Evolutionary conservation across 1,284 basidiomycete species (phyloP).

Genomic region (Omphalotus olearius): DNA sequence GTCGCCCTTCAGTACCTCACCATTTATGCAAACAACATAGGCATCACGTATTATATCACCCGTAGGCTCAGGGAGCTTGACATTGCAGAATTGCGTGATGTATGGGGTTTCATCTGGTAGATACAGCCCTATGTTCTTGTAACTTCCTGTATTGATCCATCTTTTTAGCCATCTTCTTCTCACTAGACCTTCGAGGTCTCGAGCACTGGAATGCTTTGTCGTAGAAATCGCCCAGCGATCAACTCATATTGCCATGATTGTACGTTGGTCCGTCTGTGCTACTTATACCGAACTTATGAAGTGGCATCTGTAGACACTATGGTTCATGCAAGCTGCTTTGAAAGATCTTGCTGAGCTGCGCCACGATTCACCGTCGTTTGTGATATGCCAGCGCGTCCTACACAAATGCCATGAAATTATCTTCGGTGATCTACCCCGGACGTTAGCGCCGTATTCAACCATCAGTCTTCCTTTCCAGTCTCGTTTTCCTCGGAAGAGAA

Average conservation of each 20-base stretch:
- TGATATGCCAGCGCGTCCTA: slow-evolving; percentile 89
- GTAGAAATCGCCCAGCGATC: slow-evolving; percentile 83
- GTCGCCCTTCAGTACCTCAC: slow-evolving; percentile 88
- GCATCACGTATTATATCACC: slow-evolving; percentile 94
- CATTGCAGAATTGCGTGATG: slow-evolving; percentile 82
- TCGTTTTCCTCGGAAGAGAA: slow-evolving; percentile 54
- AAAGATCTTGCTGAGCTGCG: slow-evolving; percentile 71
- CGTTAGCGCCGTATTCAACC: slow-evolving; percentile 62
- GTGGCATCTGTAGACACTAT: slow-evolving; percentile 69
- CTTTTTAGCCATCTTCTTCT: slow-evolving; percentile 80
- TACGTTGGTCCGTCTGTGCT: slow-evolving; percentile 50
- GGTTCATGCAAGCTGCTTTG: slow-evolving; percentile 97
- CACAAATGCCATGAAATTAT: slow-evolving; percentile 97
- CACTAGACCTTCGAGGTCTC: slow-evolving; percentile 84
- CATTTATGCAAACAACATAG: slow-evolving; percentile 88
- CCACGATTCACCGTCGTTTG: slow-evolving; percentile 77
- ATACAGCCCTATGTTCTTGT: slow-evolving; percentile 11
- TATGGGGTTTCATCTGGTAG: slow-evolving; percentile 96
- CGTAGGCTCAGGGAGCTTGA: slow-evolving; percentile 76
- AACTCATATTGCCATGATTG: slow-evolving; percentile 91
- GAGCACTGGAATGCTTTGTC: slow-evolving; percentile 90
- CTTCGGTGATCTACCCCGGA: slow-evolving; percentile 82
- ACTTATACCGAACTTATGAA: slow-evolving; percentile 16
- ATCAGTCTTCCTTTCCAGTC: slow-evolving; percentile 43
- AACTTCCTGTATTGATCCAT: slow-evolving; percentile 15